Percentiles rank a stretch among this genome's conserved stretches.
Conservation (phyloP, 2,329 filamentous ascomycete genomes). For the Arthroderma sp. region DNA sequence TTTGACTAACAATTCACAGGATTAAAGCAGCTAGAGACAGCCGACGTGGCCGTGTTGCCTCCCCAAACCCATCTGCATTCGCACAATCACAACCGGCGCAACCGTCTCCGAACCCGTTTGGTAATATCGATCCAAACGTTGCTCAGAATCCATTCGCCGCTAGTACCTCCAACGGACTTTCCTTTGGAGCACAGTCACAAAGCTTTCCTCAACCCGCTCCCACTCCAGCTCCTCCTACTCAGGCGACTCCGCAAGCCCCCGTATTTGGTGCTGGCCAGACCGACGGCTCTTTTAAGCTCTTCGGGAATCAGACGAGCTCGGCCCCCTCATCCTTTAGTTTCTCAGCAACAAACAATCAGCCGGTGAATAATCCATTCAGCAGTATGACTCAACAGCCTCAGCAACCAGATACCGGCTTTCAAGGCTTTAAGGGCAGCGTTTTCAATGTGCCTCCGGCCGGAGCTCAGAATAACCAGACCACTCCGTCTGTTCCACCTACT, state of each 20-base stretch:
- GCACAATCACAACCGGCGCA: not conserved
- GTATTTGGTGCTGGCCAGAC: slow-evolving; percentile 18
- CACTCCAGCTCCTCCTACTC: slow-evolving; percentile 12
- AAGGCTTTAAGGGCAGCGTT: slow-evolving; percentile 21
- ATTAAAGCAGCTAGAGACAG: slow-evolving; percentile 19
- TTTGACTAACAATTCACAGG: slow-evolving; percentile 9
- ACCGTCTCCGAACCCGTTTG: slow-evolving; percentile 19
- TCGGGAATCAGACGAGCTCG: slow-evolving; percentile 10
- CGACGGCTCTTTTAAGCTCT: slow-evolving; percentile 8
- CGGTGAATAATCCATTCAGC: slow-evolving; percentile 24
- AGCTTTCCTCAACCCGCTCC: slow-evolving; percentile 21
- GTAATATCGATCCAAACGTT: slow-evolving; percentile 19
- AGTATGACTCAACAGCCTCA: slow-evolving; percentile 17
- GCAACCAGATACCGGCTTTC: slow-evolving; percentile 14
- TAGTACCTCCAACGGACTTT: slow-evolving; percentile 17
- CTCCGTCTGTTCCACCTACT: slow-evolving; percentile 4
- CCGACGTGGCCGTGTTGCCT: slow-evolving; percentile 14
- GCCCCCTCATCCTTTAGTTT: slow-evolving; percentile 22
- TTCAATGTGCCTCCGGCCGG: slow-evolving; percentile 18
- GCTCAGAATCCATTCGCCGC: slow-evolving; percentile 13
- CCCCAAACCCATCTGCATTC: slow-evolving; percentile 11
- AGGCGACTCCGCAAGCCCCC: slow-evolving; percentile 18
- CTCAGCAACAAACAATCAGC: slow-evolving; percentile 14
- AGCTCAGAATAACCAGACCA: slow-evolving; percentile 9
- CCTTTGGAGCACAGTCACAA: slow-evolving; percentile 23